Percentiles rank a stretch among this genome's conserved stretches.
Conservation (phyloP, 2,329 filamentous ascomycete genomes). For the Penicillium brasilianum region DNA sequence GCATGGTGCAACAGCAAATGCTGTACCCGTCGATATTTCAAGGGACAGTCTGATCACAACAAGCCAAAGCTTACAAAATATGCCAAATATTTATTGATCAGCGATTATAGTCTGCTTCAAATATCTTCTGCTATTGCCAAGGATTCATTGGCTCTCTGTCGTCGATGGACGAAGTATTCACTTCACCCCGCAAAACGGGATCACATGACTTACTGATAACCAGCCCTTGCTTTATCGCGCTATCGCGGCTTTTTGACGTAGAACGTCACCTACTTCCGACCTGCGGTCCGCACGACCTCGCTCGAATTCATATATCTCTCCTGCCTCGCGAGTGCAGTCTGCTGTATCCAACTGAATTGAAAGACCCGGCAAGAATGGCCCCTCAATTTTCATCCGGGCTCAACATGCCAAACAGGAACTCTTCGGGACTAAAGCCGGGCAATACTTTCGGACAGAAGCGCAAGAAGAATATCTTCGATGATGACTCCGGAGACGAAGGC, state of each 20-base stretch:
- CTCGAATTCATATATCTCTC: neutral
- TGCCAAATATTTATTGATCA: no score
- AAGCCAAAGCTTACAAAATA: no score
- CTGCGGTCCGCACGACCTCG: neutral
- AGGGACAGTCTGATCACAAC: no score
- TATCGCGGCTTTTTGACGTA: slow-evolving; percentile 21
- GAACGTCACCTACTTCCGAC: slow-evolving; percentile 11
- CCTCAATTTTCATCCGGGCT: slow-evolving; percentile 50
- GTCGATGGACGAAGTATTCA: neutral
- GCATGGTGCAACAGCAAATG: no score
- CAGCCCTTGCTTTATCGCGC: slow-evolving; percentile 22
- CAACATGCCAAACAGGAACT: slow-evolving; percentile 47
- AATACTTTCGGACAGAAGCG: slow-evolving; percentile 49
- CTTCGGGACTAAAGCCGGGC: slow-evolving; percentile 33
- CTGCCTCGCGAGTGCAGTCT: neutral
- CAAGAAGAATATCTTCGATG: slow-evolving; percentile 54
- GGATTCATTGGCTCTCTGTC: neutral
- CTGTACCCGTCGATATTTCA: no score
- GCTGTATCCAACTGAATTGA: neutral
- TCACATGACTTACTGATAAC: slow-evolving; percentile 28
- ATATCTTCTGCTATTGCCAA: neutral
- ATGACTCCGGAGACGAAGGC: slow-evolving; percentile 47
- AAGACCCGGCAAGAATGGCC: slow-evolving; percentile 25
- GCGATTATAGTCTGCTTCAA: no score
- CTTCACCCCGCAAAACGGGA: slow-evolving; percentile 15